Percentiles rank a stretch among this genome's conserved stretches.
phyloP scores from a whole-genome alignment of 148 eudicot species.

The Drosera capensis region DNA sequence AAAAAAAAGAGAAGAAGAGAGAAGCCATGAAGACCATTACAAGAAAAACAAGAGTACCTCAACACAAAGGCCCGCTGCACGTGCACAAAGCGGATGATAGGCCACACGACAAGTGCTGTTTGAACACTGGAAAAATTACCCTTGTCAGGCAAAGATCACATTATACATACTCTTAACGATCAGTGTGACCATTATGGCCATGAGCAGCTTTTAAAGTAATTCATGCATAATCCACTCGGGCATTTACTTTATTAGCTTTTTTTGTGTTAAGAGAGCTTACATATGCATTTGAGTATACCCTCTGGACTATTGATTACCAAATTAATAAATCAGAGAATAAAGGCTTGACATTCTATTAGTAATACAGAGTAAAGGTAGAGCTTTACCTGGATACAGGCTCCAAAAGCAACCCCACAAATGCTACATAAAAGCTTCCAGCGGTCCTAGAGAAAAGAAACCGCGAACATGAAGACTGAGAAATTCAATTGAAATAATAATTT shows the following conservation, averaged over 20 bases:
- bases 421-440: constrained; percentile 96
- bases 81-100: constrained; percentile 98
- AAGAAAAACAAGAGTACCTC: constrained; percentile 36
- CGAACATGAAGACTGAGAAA: not conserved
- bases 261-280: no score
- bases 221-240: no score
- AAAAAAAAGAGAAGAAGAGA: not conserved
- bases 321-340: no score
- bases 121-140: constrained; percentile 55
- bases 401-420: constrained; percentile 85
- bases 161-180: not conserved
- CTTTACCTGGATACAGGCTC: constrained; percentile 93
- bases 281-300: no score
- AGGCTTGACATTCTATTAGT: no score
- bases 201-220: not conserved
- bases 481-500: not conserved
- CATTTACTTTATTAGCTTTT: no score
- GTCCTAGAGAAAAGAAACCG: constrained; percentile 30
- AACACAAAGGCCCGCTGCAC: constrained; percentile 83
- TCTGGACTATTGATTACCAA: no score
- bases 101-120: constrained; percentile 73
- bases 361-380: not conserved
- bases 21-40: not conserved
- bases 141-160: not conserved
- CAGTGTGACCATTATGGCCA: not conserved